Conservation (phyloP, 164 flowering plant species). For the Annona squamosa region DNA sequence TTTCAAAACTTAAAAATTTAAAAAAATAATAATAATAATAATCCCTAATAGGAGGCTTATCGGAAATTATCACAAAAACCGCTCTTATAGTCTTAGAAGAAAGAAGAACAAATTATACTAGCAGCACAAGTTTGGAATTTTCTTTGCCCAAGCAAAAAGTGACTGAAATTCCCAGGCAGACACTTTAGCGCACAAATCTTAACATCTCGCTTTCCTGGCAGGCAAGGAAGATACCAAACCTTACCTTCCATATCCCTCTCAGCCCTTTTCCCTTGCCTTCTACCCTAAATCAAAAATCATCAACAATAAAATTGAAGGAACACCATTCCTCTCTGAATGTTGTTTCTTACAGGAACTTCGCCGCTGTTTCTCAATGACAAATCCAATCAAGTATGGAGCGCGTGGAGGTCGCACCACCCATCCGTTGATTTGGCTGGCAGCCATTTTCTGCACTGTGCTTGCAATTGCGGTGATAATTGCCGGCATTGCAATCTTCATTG, state of each 20-base stretch:
- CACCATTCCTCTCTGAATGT: slow-evolving; percentile 16
- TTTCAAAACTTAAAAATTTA: no score
- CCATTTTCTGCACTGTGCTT: slow-evolving; percentile 51
- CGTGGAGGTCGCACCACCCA: slow-evolving; percentile 8
- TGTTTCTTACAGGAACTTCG: slow-evolving; percentile 8
- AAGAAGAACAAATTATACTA: neutral
- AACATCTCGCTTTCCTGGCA: slow-evolving; percentile 31
- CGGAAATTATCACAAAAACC: neutral
- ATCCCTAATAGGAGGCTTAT: neutral
- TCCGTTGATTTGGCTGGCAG: slow-evolving; percentile 56
- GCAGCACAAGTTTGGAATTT: slow-evolving; percentile 25
- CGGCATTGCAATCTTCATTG: slow-evolving; percentile 51
- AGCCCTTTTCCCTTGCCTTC: slow-evolving; percentile 8
- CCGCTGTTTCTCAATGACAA: slow-evolving; percentile 24
- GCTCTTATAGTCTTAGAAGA: neutral
- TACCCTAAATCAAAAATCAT: neutral
- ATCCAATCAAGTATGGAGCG: slow-evolving; percentile 13
- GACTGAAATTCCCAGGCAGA: slow-evolving; percentile 20
- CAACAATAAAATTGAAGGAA: neutral
- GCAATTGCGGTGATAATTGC: slow-evolving; percentile 48
- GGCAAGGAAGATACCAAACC: slow-evolving; percentile 83
- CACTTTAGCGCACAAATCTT: slow-evolving; percentile 7
- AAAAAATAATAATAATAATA: no score
- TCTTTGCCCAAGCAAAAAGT: slow-evolving; percentile 18
- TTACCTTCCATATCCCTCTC: slow-evolving; percentile 25